These are phyloP conservation scores for Allantophomopsis cytisporea DNA, from an alignment of 2,329 filamentous ascomycete species.

Conservation along the genomic window DNA sequence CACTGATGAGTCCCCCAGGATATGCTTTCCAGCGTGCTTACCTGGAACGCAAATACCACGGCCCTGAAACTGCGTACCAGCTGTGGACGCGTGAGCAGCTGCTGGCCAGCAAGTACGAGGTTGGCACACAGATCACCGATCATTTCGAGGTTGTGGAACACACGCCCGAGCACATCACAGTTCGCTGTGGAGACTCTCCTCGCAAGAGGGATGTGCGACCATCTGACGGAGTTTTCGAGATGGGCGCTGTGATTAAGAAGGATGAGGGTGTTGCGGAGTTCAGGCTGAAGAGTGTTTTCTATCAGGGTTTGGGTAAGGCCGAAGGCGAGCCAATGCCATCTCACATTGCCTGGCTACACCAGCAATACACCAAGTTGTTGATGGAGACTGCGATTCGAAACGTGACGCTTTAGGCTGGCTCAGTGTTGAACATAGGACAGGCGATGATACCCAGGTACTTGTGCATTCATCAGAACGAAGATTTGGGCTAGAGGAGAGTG, in stretches of 20 bases:
- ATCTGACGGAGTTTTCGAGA: slow-evolving; percentile 54
- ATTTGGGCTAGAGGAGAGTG: too few species aligned
- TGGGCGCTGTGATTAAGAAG: slow-evolving; percentile 45
- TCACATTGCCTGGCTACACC: slow-evolving; percentile 34
- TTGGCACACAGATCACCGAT: slow-evolving; percentile 51
- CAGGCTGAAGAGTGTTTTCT: slow-evolving; percentile 50
- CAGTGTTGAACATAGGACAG: too few species aligned
- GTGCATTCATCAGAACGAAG: too few species aligned
- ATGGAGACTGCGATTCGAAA: slow-evolving; percentile 36
- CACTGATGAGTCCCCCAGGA: neutral
- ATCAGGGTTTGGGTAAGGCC: slow-evolving; percentile 31
- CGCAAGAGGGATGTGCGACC: slow-evolving; percentile 38
- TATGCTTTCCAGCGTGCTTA: slow-evolving; percentile 44
- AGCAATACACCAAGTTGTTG: slow-evolving; percentile 39
- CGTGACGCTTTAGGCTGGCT: neutral
- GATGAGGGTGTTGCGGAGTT: slow-evolving; percentile 50
- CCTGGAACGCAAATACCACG: slow-evolving; percentile 44
- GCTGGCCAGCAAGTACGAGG: slow-evolving; percentile 39
- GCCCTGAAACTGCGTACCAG: slow-evolving; percentile 39
- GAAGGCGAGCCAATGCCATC: slow-evolving; percentile 27
- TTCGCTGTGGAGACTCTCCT: slow-evolving; percentile 54
- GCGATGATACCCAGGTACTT: too few species aligned
- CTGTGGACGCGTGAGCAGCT: slow-evolving; percentile 48
- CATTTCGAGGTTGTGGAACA: slow-evolving; percentile 62
- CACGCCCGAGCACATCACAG: slow-evolving; percentile 41